Evolutionary conservation across 371 early-diverging fungal species (phyloP).

Genomic region (Mucor circinelloides): DNA sequence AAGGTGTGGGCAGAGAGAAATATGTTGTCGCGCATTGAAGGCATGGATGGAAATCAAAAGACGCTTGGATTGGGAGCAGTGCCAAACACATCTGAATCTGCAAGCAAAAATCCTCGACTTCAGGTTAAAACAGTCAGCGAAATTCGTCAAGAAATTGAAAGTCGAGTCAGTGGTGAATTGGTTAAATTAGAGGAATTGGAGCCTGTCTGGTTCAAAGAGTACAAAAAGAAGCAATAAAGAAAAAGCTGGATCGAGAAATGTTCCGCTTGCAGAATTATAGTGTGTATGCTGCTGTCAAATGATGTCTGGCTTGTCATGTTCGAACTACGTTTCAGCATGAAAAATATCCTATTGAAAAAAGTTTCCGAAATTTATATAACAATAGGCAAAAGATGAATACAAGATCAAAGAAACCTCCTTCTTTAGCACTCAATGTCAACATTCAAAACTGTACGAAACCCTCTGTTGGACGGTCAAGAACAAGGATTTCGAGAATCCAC

Average conservation of each 20-base stretch:
- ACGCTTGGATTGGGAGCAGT: constrained; percentile 18
- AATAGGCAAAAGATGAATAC: too few relatives aligned
- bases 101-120: not conserved
- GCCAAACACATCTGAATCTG: not conserved
- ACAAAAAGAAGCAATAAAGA: constrained; percentile 13
- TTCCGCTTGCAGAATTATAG: not conserved
- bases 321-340: not conserved
- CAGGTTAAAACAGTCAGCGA: constrained; percentile 17
- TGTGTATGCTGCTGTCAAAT: too few relatives aligned
- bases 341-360: constrained; percentile 3
- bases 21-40: constrained; percentile 23
- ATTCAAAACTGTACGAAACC: constrained; percentile 7
- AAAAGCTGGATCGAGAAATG: not conserved
- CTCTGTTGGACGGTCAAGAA: constrained; percentile 4
- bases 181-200: constrained; percentile 17
- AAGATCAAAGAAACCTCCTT: not conserved
- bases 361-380: not conserved
- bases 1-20: constrained; percentile 26
- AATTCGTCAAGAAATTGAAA: constrained; percentile 17
- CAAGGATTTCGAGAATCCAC: not conserved
- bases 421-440: not conserved
- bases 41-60: constrained; percentile 17
- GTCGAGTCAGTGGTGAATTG: constrained; percentile 13
- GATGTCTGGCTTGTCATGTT: too few relatives aligned
- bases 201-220: constrained; percentile 30